Evolutionary conservation across 768 basidiomycete genomes (phyloP), one percentile per base, ranked within the genome.

Genomic region (Candolleomyces eurysporus): DNA sequence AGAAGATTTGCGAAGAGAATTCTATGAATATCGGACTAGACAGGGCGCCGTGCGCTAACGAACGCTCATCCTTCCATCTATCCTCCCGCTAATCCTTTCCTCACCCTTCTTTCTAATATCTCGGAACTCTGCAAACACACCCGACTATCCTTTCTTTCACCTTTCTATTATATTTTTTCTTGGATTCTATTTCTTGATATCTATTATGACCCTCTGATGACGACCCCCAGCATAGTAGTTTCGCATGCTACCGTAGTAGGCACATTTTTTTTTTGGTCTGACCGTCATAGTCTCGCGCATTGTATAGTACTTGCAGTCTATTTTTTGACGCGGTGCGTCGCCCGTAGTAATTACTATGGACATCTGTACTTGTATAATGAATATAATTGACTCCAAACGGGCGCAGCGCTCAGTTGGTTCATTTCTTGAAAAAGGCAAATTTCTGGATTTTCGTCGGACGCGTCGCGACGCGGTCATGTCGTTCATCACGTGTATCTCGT

Each of bases 1-100:
- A 39, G 71, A 68, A 7, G 65, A 64, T 46, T 63, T 77, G 57
- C 72, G 76, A 45, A 66, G 66, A 56, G 72, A 74, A n/a, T 76
- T 70, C 32, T 36, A 61, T 43, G 57, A 63, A 63, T 16, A 66
- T 61, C 60, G 61, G 65, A 63, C 62, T 59, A 61, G 55, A 51
- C 46, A 57, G 19, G 10, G n/a, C 30, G n/a, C 55, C 7, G 56
- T 48, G 48, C 42, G 36, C 21, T 58, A 36, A 55, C 52, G 30
- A 36, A 36, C 36, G 11, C 36, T 36, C 36, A 16, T 49, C 40
- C 13, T 39, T 36, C 42, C 40, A 36, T 8, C n/a, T 42, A 40
- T 22, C 26, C 13, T 58, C 22, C 48, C 56, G 19, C 42, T 50
- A 21, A 19, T 49, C 46, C 50, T 16, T 26, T 31, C 45, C n/a